A percentile compares a stretch with the other conserved stretches of the same genome.
Evolutionary conservation across 2,329 filamentous ascomycete species (phyloP).

Genomic region (Colletotrichum phormii): DNA sequence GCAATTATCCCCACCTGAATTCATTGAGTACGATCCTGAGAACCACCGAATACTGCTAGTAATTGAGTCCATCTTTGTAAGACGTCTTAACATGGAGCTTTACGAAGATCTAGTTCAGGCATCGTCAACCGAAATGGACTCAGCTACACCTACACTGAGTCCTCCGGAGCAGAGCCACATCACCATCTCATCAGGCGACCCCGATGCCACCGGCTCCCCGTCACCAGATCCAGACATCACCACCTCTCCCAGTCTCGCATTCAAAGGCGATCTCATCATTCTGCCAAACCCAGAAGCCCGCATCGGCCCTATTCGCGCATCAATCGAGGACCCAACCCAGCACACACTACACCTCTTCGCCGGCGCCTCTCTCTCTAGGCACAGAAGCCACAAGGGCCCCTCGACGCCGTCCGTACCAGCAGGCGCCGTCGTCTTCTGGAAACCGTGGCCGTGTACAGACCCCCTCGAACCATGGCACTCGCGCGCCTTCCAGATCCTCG

Average conservation of each 20-base stretch:
- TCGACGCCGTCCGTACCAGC: neutral
- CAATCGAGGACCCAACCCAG: neutral
- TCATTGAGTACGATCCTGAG: too few relatives aligned
- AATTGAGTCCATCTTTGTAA: too few relatives aligned
- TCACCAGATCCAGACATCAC: neutral
- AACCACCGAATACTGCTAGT: too few relatives aligned
- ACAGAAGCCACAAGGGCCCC: neutral
- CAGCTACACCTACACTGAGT: neutral
- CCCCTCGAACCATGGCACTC: neutral
- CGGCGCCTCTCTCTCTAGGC: constrained; percentile 8
- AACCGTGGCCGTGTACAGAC: neutral
- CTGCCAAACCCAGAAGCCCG: neutral
- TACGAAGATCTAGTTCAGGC: too few relatives aligned
- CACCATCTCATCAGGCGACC: neutral
- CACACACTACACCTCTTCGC: constrained; percentile 9
- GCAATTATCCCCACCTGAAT: too few relatives aligned
- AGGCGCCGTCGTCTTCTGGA: constrained; percentile 15
- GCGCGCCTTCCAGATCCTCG: constrained; percentile 2
- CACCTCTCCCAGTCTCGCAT: neutral
- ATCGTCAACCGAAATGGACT: neutral
- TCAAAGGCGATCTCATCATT: constrained; percentile 21
- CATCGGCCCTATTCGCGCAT: neutral
- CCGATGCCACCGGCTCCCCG: neutral
- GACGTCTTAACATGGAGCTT: too few relatives aligned
- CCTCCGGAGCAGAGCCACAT: neutral